Evolutionary conservation across 73 alveolate genomes (phyloP).

Genomic region (Urostyla sp.): DNA sequence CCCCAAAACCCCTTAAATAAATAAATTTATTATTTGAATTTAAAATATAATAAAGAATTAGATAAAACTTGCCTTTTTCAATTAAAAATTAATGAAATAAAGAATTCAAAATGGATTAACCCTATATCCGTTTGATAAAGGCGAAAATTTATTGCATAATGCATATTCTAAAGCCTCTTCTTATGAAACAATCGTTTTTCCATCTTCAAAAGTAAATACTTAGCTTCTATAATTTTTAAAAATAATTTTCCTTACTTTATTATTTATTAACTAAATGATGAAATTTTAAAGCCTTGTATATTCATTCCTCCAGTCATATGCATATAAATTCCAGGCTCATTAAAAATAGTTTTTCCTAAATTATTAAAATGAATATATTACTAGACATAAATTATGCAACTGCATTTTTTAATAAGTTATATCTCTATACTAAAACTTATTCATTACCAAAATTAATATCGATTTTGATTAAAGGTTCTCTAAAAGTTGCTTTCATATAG

Average conservation of each 20-base stretch:
- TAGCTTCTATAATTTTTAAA: constrained; percentile 13
- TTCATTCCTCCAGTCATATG: constrained; percentile 22
- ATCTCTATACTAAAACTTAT: background rate
- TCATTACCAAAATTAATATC: background rate
- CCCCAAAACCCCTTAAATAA: background rate
- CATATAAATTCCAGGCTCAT: constrained; percentile 51
- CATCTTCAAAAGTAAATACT: constrained; percentile 63
- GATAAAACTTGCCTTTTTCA: no score
- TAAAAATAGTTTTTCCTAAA: constrained; percentile 25
- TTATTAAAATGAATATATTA: background rate
- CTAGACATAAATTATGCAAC: background rate
- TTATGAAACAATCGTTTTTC: constrained; percentile 45
- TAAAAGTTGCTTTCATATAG: background rate
- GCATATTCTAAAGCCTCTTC: constrained; percentile 77
- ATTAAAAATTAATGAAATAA: no score
- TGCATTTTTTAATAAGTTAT: background rate
- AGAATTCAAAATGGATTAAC: constrained; percentile 74
- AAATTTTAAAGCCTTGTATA: background rate
- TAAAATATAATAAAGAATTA: no score
- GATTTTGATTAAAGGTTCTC: constrained; percentile 11
- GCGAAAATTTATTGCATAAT: constrained; percentile 61
- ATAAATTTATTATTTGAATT: background rate
- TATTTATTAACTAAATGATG: constrained; percentile 1
- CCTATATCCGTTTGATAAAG: constrained; percentile 65
- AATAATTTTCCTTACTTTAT: background rate